Percentiles rank a stretch among this genome's conserved stretches.
These are phyloP conservation scores for Gossypium aridum DNA, from an alignment of 441 rosid genomes.

Conservation along the genomic window DNA sequence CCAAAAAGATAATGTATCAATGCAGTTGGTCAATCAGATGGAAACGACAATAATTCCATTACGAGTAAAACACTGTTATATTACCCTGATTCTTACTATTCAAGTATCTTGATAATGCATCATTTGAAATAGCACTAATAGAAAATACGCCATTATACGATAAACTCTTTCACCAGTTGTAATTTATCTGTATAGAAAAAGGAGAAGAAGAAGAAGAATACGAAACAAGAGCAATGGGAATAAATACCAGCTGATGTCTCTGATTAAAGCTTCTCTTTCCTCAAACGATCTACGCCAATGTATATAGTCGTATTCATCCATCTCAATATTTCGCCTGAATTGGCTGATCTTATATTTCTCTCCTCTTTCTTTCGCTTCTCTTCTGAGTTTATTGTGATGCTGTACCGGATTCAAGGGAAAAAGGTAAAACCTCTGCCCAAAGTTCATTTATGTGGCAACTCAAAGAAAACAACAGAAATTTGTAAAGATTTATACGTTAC, in stretches of 20 bases:
- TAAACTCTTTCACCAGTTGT: neutral
- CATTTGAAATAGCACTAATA: neutral
- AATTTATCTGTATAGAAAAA: neutral
- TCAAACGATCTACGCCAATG: conserved; percentile 90
- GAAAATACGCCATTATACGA: neutral
- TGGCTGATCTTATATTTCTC: conserved; percentile 63
- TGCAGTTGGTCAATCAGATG: neutral
- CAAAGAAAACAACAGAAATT: neutral
- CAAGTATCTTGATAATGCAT: neutral
- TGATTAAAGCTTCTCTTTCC: conserved; percentile 89
- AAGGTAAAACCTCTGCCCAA: neutral
- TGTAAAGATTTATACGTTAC: neutral
- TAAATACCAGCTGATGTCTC: conserved; percentile 90
- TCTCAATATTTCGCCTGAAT: conserved; percentile 76
- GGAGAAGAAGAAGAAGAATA: neutral
- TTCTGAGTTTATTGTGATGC: conserved; percentile 65
- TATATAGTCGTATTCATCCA: conserved; percentile 86
- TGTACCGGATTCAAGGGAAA: conserved; percentile 23
- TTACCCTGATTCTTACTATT: neutral
- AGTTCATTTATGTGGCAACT: neutral
- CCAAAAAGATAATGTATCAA: neutral
- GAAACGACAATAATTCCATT: no score
- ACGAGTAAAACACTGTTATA: neutral
- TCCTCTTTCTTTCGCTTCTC: conserved; percentile 70
- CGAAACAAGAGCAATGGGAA: neutral